Evolutionary conservation across 2,329 filamentous ascomycete species (phyloP).

Genomic region (Hypoxylon sp.): DNA sequence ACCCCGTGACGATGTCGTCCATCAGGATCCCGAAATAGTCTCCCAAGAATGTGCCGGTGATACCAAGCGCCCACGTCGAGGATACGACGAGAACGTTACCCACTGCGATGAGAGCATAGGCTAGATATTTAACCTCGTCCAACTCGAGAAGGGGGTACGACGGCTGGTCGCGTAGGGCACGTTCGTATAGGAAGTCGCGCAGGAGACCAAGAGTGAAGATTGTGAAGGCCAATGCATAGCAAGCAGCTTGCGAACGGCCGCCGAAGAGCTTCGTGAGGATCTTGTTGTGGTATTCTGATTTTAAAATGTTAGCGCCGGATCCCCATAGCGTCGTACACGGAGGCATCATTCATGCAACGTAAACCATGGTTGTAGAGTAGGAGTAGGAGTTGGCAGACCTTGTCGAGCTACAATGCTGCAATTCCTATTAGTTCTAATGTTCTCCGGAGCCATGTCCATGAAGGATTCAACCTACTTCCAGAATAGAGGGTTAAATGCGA

Average conservation of each 20-base stretch:
- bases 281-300: conserved; percentile 89
- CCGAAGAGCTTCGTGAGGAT: conserved; percentile 88
- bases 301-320: conserved; percentile 38
- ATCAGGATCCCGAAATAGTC: conserved; percentile 99
- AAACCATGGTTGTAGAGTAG: conserved; percentile 30
- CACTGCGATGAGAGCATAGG: conserved; percentile 77
- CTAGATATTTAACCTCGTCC: conserved; percentile 72
- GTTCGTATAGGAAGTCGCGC: conserved; percentile 89
- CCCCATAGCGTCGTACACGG: neutral
- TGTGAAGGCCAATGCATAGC: conserved; percentile 88
- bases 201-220: conserved; percentile 95
- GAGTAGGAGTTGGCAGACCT: conserved; percentile 67
- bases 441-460: conserved; percentile 14
- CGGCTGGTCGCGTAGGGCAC: conserved; percentile 82
- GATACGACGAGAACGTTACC: conserved; percentile 90
- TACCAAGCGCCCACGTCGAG: conserved; percentile 91
- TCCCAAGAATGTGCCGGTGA: conserved; percentile 96
- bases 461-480: conserved; percentile 86
- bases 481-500: conserved; percentile 97
- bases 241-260: conserved; percentile 82
- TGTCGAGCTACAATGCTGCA: conserved; percentile 83
- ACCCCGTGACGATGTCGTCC: conserved; percentile 93
- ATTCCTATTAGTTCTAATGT: conserved; percentile 54
- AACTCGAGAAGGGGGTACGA: conserved; percentile 79
- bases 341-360: conserved; percentile 14